These are phyloP conservation scores for Neurospora africana DNA, from an alignment of 495 filamentous ascomycete species.

Conservation along the genomic window DNA sequence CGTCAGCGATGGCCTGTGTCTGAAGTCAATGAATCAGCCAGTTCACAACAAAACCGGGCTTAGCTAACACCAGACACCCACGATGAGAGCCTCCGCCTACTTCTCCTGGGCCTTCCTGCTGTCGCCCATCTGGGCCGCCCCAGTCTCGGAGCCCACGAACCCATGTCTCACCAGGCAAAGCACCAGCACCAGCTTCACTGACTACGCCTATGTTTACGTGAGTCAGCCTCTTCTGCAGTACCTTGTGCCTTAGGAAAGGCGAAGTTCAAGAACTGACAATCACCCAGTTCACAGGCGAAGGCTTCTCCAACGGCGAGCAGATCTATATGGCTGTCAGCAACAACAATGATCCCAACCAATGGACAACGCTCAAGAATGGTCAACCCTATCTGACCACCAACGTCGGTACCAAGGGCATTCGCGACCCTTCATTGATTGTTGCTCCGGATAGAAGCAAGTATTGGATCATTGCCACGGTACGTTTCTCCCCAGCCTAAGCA, in stretches of 20 bases:
- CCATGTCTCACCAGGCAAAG: background rate
- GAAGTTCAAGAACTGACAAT: background rate
- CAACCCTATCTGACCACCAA: background rate
- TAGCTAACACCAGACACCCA: background rate
- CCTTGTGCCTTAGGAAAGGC: background rate
- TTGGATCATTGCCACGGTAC: background rate
- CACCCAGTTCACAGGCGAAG: conserved; percentile 3
- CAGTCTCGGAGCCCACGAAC: background rate
- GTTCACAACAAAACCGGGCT: background rate
- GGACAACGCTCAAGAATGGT: conserved; percentile 2
- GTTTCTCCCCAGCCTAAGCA: background rate
- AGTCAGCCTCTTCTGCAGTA: background rate
- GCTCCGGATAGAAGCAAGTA: background rate
- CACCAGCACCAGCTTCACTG: background rate
- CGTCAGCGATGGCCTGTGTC: background rate
- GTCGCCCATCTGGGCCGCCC: background rate
- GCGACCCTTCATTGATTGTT: conserved; percentile 2
- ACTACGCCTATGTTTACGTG: background rate
- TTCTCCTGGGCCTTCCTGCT: background rate
- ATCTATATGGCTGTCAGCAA: conserved; percentile 2
- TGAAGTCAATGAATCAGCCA: background rate
- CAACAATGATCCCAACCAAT: conserved; percentile 2
- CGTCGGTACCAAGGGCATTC: conserved; percentile 1
- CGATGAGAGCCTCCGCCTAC: background rate
- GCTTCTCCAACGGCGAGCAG: conserved; percentile 2